Conservation (phyloP, 768 basidiomycete genomes). For the Tubosaeta sp. region DNA sequence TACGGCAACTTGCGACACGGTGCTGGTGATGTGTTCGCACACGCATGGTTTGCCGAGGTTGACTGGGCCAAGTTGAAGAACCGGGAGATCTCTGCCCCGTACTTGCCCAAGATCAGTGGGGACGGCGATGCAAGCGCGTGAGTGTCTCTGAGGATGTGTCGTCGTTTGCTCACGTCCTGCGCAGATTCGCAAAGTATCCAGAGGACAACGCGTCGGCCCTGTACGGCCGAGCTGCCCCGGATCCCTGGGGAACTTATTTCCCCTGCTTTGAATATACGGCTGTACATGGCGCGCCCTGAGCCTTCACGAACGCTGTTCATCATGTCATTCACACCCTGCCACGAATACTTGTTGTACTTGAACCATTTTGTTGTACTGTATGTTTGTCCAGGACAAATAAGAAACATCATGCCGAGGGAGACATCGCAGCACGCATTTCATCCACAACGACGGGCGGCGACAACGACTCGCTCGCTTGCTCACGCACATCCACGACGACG, state of each 20-base stretch:
- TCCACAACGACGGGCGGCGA: constrained; percentile 15
- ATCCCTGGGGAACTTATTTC: constrained; percentile 66
- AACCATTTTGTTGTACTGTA: constrained; percentile 7
- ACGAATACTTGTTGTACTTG: constrained; percentile 9
- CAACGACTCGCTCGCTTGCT: constrained; percentile 8
- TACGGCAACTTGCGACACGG: constrained; percentile 89
- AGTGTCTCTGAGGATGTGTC: constrained; percentile 29
- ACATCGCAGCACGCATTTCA: constrained; percentile 23
- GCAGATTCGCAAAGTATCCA: constrained; percentile 73
- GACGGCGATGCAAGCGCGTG: constrained; percentile 96
- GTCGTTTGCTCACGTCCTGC: not conserved
- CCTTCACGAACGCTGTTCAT: constrained; percentile 5
- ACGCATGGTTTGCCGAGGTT: constrained; percentile 93
- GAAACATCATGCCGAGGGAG: constrained; percentile 30
- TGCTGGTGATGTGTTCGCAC: constrained; percentile 86
- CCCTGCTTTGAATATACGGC: constrained; percentile 69
- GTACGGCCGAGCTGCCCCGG: constrained; percentile 57
- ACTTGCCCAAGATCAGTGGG: constrained; percentile 84
- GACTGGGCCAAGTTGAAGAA: constrained; percentile 79
- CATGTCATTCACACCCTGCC: constrained; percentile 12
- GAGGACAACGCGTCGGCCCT: constrained; percentile 61
- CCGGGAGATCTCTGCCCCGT: constrained; percentile 92
- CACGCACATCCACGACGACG: constrained; percentile 4
- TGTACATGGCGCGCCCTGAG: constrained; percentile 34
- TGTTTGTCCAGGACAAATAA: constrained; percentile 33